Percentiles rank a stretch among this genome's conserved stretches.
Evolutionary conservation across 345 rosid species (phyloP).

Genomic region (Noccaea bulbosa): DNA sequence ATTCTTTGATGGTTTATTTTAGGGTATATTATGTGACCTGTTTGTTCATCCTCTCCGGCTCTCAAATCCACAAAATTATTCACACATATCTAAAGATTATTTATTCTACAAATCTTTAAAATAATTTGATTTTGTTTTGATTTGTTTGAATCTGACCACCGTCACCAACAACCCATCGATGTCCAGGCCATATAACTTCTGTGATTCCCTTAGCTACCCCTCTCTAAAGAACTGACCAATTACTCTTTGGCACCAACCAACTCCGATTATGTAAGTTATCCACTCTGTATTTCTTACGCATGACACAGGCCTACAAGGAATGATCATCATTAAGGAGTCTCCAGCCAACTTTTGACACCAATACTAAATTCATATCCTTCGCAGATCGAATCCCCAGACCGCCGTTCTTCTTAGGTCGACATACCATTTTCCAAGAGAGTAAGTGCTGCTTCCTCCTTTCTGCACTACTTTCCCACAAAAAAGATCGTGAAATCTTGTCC

Average conservation of each 20-base stretch:
- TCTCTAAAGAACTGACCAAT: too few species aligned
- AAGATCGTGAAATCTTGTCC: too few species aligned
- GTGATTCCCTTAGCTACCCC: too few species aligned
- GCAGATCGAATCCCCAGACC: neutral
- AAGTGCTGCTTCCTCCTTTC: too few species aligned
- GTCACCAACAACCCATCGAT: too few species aligned
- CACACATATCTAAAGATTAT: slow-evolving; percentile 21
- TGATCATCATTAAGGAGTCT: neutral
- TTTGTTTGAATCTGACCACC: too few species aligned
- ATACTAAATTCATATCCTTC: neutral
- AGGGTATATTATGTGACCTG: slow-evolving; percentile 40
- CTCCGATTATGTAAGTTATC: too few species aligned
- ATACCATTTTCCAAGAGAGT: too few species aligned
- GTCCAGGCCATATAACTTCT: too few species aligned
- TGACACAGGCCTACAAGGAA: neutral
- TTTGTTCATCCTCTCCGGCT: slow-evolving; percentile 36
- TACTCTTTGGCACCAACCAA: too few species aligned
- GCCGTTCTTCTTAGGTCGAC: too few species aligned
- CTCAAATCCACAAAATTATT: slow-evolving; percentile 27
- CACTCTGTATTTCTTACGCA: neutral
- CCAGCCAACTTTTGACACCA: neutral
- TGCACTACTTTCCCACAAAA: too few species aligned
- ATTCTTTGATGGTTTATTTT: slow-evolving; percentile 33
- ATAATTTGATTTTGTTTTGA: slow-evolving; percentile 12
- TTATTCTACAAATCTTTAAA: neutral